A percentile compares a stretch with the other conserved stretches of the same genome.
Evolutionary conservation across 331 rosid genomes (phyloP).

Genomic region (Arachis monticola): DNA sequence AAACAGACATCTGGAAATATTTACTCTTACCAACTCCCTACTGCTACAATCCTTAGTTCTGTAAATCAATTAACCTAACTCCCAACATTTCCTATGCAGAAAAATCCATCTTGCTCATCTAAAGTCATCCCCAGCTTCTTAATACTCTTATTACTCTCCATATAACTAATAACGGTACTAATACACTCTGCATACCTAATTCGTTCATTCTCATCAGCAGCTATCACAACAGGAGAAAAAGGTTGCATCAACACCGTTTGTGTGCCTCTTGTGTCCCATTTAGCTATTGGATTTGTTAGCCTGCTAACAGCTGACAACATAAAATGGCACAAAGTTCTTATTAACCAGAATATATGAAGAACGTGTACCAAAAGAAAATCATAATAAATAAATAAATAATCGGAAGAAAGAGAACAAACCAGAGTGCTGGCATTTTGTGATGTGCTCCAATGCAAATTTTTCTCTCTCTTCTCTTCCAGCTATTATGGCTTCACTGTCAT

Average conservation of each 20-base stretch:
- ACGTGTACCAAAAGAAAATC: constrained; percentile 18
- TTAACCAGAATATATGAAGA: constrained; percentile 6
- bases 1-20: constrained; percentile 5
- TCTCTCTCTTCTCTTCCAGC: constrained; percentile 95
- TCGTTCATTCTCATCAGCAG: constrained; percentile 96
- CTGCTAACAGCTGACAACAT: constrained; percentile 79
- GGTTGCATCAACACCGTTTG: constrained; percentile 84
- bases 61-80: constrained; percentile 1
- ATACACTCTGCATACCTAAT: constrained; percentile 64
- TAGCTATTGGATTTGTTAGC: constrained; percentile 82
- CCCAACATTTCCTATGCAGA: constrained; percentile 14
- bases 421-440: constrained; percentile 90
- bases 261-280: constrained; percentile 91
- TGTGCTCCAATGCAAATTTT: constrained; percentile 85
- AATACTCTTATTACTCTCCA: constrained; percentile 16
- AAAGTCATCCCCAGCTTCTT: constrained; percentile 25
- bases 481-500: constrained; percentile 69
- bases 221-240: constrained; percentile 89
- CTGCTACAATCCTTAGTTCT: not conserved
- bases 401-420: constrained; percentile 46
- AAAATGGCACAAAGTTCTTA: constrained; percentile 29
- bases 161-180: constrained; percentile 10
- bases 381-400: not conserved
- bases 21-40: not conserved
- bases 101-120: not conserved